Evolutionary conservation across 2,329 filamentous ascomycete species (phyloP).

Genomic region (Xylariomycetidae sp.): DNA sequence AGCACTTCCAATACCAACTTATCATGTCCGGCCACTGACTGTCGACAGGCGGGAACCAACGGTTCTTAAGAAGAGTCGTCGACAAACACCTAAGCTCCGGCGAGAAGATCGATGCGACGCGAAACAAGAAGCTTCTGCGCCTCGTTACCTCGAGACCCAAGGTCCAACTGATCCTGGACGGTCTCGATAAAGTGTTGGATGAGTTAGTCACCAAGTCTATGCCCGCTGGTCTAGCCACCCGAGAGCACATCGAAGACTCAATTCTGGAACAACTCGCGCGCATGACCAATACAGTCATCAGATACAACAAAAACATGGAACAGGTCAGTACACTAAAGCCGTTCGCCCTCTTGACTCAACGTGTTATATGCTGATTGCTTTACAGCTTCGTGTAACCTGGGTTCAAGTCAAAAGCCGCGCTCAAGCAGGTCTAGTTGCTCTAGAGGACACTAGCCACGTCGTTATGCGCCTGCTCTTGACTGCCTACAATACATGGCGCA

Average conservation of each 20-base stretch:
- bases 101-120: constrained; percentile 33
- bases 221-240: constrained; percentile 17
- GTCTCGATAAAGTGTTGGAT: constrained; percentile 27
- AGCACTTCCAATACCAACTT: background rate
- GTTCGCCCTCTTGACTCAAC: background rate
- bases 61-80: constrained; percentile 29
- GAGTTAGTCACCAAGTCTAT: constrained; percentile 19
- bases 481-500: constrained; percentile 20
- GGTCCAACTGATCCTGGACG: constrained; percentile 30
- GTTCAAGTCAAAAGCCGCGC: constrained; percentile 23
- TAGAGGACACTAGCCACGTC: constrained; percentile 39
- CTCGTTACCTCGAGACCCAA: constrained; percentile 32
- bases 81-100: constrained; percentile 26
- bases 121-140: constrained; percentile 23
- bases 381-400: constrained; percentile 37
- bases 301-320: constrained; percentile 10
- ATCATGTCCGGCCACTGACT: constrained; percentile 6
- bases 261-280: constrained; percentile 32
- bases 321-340: constrained; percentile 16
- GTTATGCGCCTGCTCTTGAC: constrained; percentile 42
- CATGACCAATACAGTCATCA: constrained; percentile 30
- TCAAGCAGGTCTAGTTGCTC: constrained; percentile 4
- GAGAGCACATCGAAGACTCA: constrained; percentile 15
- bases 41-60: constrained; percentile 28
- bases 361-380: too few relatives aligned